These are phyloP conservation scores for Plicaturopsis crispa DNA, from an alignment of 768 basidiomycete genomes.

Conservation along the genomic window DNA sequence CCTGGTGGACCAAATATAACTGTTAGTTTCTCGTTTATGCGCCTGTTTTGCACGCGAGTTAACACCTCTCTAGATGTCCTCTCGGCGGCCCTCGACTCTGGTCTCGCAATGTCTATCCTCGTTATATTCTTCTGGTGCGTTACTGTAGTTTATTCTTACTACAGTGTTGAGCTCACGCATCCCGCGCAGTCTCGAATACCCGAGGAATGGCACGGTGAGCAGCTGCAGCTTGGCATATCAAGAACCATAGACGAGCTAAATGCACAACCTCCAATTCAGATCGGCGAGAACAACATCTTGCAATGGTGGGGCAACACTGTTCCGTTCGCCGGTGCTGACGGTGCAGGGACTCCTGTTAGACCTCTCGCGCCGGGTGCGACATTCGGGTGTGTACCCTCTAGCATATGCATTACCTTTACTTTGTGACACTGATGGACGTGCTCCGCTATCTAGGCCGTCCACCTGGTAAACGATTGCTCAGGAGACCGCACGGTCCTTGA, in stretches of 20 bases:
- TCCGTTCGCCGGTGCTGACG: conserved; percentile 26
- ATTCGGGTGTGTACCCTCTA: conserved; percentile 28
- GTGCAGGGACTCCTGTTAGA: conserved; percentile 20
- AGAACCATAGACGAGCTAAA: too few relatives aligned
- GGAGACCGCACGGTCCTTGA: too few relatives aligned
- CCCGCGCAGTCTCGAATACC: conserved; percentile 33
- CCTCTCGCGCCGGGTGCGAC: conserved; percentile 19
- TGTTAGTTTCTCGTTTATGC: conserved; percentile 36
- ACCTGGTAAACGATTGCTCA: too few relatives aligned
- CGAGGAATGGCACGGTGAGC: too few relatives aligned
- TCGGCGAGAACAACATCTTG: conserved; percentile 28
- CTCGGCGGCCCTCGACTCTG: conserved; percentile 70
- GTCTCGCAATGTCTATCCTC: conserved; percentile 58
- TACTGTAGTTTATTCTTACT: too few relatives aligned
- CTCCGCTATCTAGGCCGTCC: not conserved
- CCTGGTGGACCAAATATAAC: conserved; percentile 76
- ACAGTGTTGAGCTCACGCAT: conserved; percentile 30
- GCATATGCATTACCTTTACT: too few relatives aligned
- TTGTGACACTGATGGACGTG: too few relatives aligned
- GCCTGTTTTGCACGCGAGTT: not conserved
- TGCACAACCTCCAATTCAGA: too few relatives aligned
- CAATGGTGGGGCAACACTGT: conserved; percentile 36
- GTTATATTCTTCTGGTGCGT: conserved; percentile 64
- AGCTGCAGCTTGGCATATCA: too few relatives aligned
- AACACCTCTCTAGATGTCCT: conserved; percentile 49